Percentiles rank a stretch among this genome's conserved stretches.
phyloP scores from a whole-genome alignment of 129 eudicot genomes.

The Escallonia herrerae region DNA sequence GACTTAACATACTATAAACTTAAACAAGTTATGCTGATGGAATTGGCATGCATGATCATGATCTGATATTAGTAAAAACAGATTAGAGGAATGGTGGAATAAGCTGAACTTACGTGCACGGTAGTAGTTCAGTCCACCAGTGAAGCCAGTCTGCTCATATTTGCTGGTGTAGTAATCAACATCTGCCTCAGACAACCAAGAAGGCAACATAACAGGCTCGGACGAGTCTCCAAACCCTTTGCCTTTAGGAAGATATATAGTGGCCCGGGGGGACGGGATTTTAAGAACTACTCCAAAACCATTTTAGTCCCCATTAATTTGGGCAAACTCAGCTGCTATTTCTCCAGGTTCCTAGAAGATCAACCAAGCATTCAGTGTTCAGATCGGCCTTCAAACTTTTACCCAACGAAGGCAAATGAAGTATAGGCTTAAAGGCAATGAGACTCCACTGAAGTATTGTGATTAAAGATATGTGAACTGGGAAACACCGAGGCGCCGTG shows the following conservation, averaged over 20 bases:
- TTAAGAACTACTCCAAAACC: constrained; percentile 21
- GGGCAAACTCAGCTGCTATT: constrained; percentile 46
- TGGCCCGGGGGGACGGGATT: constrained; percentile 38
- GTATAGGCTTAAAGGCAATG: too few relatives aligned
- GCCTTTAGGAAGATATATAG: constrained; percentile 32
- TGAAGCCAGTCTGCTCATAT: constrained; percentile 38
- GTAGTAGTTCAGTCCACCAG: constrained; percentile 44
- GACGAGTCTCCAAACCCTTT: constrained; percentile 11
- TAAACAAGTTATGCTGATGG: too few relatives aligned
- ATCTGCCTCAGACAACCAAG: constrained; percentile 50
- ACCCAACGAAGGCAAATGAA: too few relatives aligned
- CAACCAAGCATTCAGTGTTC: background rate
- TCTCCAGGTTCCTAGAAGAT: constrained; percentile 40
- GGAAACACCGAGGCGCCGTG: background rate
- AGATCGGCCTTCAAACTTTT: background rate
- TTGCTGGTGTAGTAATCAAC: constrained; percentile 29
- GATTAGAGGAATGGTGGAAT: too few relatives aligned
- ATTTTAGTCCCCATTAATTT: constrained; percentile 34
- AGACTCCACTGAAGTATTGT: too few relatives aligned
- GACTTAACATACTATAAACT: too few relatives aligned
- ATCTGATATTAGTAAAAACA: too few relatives aligned
- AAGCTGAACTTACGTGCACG: constrained; percentile 33
- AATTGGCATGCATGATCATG: too few relatives aligned
- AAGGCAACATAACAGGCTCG: constrained; percentile 26
- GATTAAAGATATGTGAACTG: too few relatives aligned